phyloP scores from a whole-genome alignment of 768 basidiomycete species.

The Mycena maculata region DNA sequence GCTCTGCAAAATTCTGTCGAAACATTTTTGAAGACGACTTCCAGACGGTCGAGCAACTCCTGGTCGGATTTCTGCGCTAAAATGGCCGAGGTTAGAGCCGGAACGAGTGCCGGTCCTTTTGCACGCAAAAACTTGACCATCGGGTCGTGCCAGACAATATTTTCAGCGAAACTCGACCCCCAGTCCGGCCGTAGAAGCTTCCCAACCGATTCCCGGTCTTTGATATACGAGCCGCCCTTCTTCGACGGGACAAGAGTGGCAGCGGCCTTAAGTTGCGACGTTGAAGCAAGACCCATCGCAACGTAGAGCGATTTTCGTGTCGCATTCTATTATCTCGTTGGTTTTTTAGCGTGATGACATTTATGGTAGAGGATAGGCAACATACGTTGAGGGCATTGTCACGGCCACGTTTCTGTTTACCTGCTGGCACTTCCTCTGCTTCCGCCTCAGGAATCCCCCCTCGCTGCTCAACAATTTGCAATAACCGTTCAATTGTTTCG shows the following conservation, averaged over 20 bases:
- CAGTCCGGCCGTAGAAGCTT: background rate
- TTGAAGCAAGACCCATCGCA: background rate
- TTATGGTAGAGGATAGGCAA: no score
- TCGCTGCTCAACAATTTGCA: no score
- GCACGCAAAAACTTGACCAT: background rate
- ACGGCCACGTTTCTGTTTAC: no score
- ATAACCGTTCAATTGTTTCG: no score
- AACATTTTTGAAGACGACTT: background rate
- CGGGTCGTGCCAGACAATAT: background rate
- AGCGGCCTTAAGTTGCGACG: background rate
- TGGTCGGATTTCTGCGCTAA: background rate
- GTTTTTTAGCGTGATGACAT: no score
- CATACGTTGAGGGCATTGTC: no score
- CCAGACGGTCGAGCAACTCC: background rate
- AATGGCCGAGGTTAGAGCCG: background rate
- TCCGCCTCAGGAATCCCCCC: no score
- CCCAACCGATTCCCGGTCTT: background rate
- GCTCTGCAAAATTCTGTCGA: background rate
- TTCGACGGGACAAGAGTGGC: background rate
- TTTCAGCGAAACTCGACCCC: background rate
- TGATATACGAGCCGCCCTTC: background rate
- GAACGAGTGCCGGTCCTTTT: background rate
- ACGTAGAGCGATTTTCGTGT: background rate
- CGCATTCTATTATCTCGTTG: background rate
- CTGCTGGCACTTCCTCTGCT: no score